phyloP scores from a whole-genome alignment of 2,329 filamentous ascomycete genomes.

The Ophiostoma novo-ulmi region DNA sequence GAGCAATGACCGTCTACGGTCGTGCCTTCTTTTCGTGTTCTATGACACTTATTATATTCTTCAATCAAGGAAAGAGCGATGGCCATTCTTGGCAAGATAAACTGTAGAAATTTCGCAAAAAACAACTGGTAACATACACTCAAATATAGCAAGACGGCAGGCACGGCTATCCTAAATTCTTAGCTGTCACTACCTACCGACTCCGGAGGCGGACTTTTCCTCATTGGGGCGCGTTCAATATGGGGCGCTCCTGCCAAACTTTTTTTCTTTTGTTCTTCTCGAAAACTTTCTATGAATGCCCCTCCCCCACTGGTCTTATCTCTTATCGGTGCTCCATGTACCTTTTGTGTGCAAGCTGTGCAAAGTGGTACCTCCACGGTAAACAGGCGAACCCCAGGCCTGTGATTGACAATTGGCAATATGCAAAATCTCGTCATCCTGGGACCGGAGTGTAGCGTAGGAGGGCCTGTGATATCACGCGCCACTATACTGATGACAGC shows the following conservation, averaged over 20 bases:
- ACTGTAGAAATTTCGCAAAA: not conserved
- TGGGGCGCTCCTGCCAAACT: constrained; percentile 2
- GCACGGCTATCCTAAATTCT: not conserved
- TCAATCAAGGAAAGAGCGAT: not conserved
- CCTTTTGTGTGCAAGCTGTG: not conserved
- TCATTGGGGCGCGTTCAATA: not conserved
- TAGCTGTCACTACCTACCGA: not conserved
- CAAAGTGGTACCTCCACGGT: constrained; percentile 11
- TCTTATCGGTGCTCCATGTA: constrained; percentile 19
- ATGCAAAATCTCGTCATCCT: constrained; percentile 24
- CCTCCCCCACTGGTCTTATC: constrained; percentile 24
- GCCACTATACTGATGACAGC: not conserved
- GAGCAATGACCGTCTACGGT: not conserved
- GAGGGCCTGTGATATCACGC: not conserved
- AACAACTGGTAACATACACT: not conserved
- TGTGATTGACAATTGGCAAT: constrained; percentile 15
- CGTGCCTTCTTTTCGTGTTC: not conserved
- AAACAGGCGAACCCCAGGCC: constrained; percentile 12
- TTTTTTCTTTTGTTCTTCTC: not conserved
- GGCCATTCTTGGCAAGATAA: not conserved
- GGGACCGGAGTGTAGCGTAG: not conserved
- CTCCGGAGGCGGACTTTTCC: constrained; percentile 1
- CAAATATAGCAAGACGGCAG: not conserved
- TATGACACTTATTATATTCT: not conserved
- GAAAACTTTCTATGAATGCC: constrained; percentile 1